Conservation (phyloP, 805 yeast genomes). For the Pichia insulana region DNA sequence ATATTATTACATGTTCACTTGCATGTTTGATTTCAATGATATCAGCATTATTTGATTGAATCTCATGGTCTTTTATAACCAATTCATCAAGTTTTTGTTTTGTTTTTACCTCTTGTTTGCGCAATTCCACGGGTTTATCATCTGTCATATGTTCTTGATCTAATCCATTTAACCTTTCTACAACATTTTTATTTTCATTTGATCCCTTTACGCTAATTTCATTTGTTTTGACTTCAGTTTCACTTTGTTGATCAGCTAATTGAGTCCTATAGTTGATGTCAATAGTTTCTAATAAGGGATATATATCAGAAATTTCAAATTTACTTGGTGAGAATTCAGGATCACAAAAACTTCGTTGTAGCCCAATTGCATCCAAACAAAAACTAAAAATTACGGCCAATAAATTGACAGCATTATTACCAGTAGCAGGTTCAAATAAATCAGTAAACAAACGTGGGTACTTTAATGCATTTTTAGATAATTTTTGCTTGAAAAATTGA, state of each 20-base stretch:
- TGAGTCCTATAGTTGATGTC: conserved; percentile 12
- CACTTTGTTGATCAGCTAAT: background rate
- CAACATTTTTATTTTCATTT: no score
- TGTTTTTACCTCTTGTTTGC: no score
- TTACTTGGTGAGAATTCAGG: conserved; percentile 16
- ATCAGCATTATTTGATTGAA: no score
- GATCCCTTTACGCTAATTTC: no score
- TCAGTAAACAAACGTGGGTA: conserved; percentile 18
- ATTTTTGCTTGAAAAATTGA: conserved; percentile 19
- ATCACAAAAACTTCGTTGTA: conserved; percentile 18
- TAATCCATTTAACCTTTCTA: no score
- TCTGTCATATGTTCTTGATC: no score
- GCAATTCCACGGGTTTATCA: no score
- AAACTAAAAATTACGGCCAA: conserved; percentile 23
- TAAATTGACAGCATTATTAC: conserved; percentile 24
- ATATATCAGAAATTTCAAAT: conserved; percentile 24
- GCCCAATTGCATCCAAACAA: conserved; percentile 17
- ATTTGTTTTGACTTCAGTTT: no score
- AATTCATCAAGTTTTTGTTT: no score
- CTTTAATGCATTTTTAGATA: conserved; percentile 21
- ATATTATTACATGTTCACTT: no score
- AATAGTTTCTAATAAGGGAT: conserved; percentile 17
- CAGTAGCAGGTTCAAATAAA: conserved; percentile 20
- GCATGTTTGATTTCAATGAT: no score
- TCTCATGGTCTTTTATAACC: no score